These are phyloP conservation scores for Neonothopanus nambi DNA, from an alignment of 1,284 basidiomycete genomes.

Conservation along the genomic window DNA sequence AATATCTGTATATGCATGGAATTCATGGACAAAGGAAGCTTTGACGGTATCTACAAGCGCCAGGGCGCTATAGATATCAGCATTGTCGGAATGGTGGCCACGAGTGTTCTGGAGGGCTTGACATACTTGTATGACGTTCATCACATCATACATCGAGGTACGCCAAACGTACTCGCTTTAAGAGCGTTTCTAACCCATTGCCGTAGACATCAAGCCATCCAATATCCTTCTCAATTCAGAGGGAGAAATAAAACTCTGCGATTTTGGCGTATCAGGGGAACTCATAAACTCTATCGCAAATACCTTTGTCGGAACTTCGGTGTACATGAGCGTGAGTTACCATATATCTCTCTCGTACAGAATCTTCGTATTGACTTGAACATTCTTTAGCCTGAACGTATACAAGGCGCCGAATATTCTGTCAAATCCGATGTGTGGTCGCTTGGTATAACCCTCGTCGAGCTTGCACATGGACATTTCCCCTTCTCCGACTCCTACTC, in stretches of 20 bases:
- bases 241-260: slow-evolving; percentile 97
- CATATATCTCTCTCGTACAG: not conserved
- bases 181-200: not conserved
- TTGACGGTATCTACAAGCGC: slow-evolving; percentile 93
- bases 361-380: not conserved
- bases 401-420: slow-evolving; percentile 96
- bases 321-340: slow-evolving; percentile 94
- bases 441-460: slow-evolving; percentile 92
- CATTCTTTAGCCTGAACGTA: slow-evolving; percentile 84
- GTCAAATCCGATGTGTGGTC: slow-evolving; percentile 99
- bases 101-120: slow-evolving; percentile 89
- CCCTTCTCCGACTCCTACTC: slow-evolving; percentile 77
- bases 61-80: slow-evolving; percentile 88
- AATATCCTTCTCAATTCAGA: slow-evolving; percentile 94
- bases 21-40: slow-evolving; percentile 86
- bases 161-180: slow-evolving; percentile 23
- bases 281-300: slow-evolving; percentile 98
- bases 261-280: slow-evolving; percentile 98
- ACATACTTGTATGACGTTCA: slow-evolving; percentile 98
- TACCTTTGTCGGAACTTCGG: slow-evolving; percentile 97
- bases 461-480: slow-evolving; percentile 89
- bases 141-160: slow-evolving; percentile 96
- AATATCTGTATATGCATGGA: slow-evolving; percentile 99
- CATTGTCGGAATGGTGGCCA: slow-evolving; percentile 89
- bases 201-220: slow-evolving; percentile 96